Evolutionary conservation across 202 grass and related monocot species (phyloP), one percentile per base, ranked within the genome.

Genomic region (Panicum hallii): DNA sequence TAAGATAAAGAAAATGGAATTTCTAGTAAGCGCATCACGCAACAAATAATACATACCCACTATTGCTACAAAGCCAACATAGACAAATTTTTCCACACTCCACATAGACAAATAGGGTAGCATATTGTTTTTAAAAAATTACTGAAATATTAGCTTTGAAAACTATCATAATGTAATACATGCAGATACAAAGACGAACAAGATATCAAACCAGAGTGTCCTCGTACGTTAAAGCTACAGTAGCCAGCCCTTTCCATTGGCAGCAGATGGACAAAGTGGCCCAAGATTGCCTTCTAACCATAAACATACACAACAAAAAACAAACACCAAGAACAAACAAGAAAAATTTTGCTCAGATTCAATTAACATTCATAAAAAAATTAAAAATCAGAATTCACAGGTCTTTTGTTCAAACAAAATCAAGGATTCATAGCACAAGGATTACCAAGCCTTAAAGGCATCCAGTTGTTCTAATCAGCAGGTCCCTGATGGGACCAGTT

Each of bases 221-320:
- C 85, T 85, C 85, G 89, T 89, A 90, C 85, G 94, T 77, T 91
- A 82, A 89, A 93, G 75, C 89, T 92, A 93, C 49, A 83, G 91
- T 86, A 84, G 87, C 83, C 89, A 47, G 72, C 90, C 91, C 89
- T 89, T 88, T 82, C 94, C 95, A 92, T 84, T 93, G 83, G 93
- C 83, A 91, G 89, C 90, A 90, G 88, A 91, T 89, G 93, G 90
- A 91, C 89, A 91, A 86, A 90, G 90, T 84, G 89, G 81, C 89
- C 87, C 87, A 89, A 95, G 79, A 87, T 81, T 94, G 91, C 88
- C 89, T 92, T 93, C 91, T 88, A 95, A 67, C 88, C 63, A 98
- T 90, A 91, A 79, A 92, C 84, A 92, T 65, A 98, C 77, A 95
- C 79, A 91, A 90, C 85, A 93, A 83, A 72, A 94, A 81, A 58